These are phyloP conservation scores for Babesia caballi DNA, from an alignment of 169 alveolate genomes.

Conservation along the genomic window DNA sequence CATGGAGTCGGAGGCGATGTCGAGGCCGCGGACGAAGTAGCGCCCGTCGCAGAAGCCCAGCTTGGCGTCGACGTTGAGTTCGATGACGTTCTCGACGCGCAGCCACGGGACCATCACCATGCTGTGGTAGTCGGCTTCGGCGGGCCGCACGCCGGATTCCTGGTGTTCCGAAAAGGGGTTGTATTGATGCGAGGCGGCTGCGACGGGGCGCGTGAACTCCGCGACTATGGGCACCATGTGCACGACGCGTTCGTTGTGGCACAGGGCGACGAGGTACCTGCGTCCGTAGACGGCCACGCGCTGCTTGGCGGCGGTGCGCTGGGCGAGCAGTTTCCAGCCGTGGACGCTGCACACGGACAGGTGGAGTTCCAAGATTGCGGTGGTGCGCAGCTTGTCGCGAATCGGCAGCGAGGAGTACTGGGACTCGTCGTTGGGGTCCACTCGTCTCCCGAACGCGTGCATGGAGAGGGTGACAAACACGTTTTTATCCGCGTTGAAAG, in stretches of 20 bases:
- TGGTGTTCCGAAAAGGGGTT: slow-evolving; percentile 1
- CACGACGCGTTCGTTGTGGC: slow-evolving; percentile 21
- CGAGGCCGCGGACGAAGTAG: slow-evolving; percentile 29
- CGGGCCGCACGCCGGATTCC: not conserved
- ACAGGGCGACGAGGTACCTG: slow-evolving; percentile 3
- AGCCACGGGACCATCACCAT: slow-evolving; percentile 13
- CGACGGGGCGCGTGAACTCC: slow-evolving; percentile 4
- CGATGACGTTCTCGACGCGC: not conserved
- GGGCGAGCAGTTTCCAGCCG: not conserved
- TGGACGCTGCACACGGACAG: not conserved
- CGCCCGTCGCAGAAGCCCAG: slow-evolving; percentile 33
- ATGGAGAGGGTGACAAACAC: slow-evolving; percentile 38
- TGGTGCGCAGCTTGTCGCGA: slow-evolving; percentile 5
- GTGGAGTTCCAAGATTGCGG: not conserved
- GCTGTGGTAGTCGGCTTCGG: slow-evolving; percentile 11
- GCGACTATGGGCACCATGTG: not conserved
- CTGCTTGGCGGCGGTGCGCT: not conserved
- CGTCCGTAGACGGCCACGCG: slow-evolving; percentile 2
- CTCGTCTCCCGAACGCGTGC: slow-evolving; percentile 8
- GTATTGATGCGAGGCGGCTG: not conserved
- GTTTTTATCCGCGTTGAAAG: slow-evolving; percentile 6
- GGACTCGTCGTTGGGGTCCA: not conserved
- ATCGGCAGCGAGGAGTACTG: not conserved
- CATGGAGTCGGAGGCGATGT: not conserved
- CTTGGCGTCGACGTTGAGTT: slow-evolving; percentile 9